phyloP scores from a whole-genome alignment of 1,284 basidiomycete species.

The Trichosporon asahii region DNA sequence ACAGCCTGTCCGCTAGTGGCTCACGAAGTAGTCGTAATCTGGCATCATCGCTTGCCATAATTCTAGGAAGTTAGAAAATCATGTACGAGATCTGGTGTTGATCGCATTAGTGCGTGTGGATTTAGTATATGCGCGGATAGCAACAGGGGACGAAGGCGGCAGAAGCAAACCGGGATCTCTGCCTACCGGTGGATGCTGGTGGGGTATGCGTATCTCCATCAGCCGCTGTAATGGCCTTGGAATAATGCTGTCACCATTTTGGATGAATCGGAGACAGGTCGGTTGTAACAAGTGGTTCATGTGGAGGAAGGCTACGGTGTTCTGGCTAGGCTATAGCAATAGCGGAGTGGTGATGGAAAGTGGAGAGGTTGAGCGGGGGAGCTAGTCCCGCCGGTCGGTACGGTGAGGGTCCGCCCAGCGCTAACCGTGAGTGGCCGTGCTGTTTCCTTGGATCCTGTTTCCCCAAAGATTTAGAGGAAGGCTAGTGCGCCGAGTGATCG shows the following conservation, averaged over 20 bases:
- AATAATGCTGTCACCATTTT: neutral
- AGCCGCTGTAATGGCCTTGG: too few species aligned
- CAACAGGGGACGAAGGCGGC: neutral
- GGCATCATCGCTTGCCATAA: neutral
- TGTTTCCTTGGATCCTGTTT: neutral
- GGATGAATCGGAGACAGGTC: neutral
- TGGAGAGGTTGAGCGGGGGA: neutral
- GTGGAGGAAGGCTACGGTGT: neutral
- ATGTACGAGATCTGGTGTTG: neutral
- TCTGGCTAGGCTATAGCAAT: neutral
- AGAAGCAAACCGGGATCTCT: too few species aligned
- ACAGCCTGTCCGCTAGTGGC: neutral
- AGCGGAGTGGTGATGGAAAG: neutral
- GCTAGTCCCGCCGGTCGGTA: neutral
- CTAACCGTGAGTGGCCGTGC: neutral
- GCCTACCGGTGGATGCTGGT: too few species aligned
- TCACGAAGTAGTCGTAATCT: neutral
- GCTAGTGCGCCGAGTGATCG: constrained; percentile 4
- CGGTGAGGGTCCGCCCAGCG: neutral
- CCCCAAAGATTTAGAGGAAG: constrained; percentile 7
- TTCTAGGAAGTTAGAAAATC: neutral
- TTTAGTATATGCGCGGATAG: neutral
- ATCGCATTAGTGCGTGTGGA: neutral
- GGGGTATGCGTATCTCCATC: too few species aligned
- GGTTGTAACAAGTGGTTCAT: neutral